Base-by-base conservation (phyloP, 2,329 filamentous ascomycete genomes). In the Hirsutella minnesotensis region DNA sequence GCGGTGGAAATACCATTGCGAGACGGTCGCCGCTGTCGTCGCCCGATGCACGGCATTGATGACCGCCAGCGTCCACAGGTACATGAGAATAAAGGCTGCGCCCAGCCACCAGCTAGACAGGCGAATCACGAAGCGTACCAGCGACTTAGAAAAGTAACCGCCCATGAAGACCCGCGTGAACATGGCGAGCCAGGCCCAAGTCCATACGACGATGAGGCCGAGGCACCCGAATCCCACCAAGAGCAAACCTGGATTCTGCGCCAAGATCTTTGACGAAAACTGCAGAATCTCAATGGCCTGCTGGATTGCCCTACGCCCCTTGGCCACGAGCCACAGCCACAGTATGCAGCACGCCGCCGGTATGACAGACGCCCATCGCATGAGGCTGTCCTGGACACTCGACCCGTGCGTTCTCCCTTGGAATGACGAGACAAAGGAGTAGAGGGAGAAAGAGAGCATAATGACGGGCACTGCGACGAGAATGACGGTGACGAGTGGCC, bases 1-100 rank as follows among this genome's bases (percentile, higher is more conserved):
- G 48, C 92, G 86, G 62, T 96, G 90, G 62, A 96, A 98, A 64
- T 98, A 98, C 92, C 92, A 98, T 62, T 98, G 92, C 34, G 87
- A 94, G 20, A 96, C 90, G 1, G 90, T 95, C 10, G 92, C 92
- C 20, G 88, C 90, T 13, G 90, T 95, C 15, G 89, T 92, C 19
- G 86, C 82, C 45, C 92, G 81, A 60, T 98, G 90, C 19, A 96
- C 76, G 16, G 87, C 88, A 44, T 87, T 83, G 57, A 94, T 80
- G 44, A 96, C 78, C 3, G 85, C 84, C 35, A 95, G 70, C 0
- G 88, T 92, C 92, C 92, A 98, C 52, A 96, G 80, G 62, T 95
- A 96, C 68, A 95, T 83, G 46, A 96, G 67, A 51, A 95, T 78
- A 65, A 95, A 98, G 60, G 82, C 94, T 20, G 79, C 74, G n/a